Evolutionary conservation across 352 stramenopile species (phyloP).

Genomic region (Globisporangium okanoganense): DNA sequence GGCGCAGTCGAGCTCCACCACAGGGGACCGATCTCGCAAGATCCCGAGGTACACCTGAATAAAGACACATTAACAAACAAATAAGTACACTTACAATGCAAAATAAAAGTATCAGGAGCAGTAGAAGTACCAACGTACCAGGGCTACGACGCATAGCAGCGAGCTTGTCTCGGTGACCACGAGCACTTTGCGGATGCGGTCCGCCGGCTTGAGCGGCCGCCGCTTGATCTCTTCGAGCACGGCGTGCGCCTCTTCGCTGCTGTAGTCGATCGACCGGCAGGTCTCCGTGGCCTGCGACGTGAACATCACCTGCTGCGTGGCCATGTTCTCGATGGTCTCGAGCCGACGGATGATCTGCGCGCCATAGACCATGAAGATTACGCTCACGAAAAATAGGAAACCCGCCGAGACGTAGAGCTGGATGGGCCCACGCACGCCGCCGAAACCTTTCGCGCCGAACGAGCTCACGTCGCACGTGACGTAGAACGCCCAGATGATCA

Average conservation of each 20-base stretch:
- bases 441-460: slow-evolving; percentile 33
- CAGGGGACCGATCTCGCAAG: slow-evolving; percentile 13
- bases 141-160: slow-evolving; percentile 31
- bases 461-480: slow-evolving; percentile 27
- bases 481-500: slow-evolving; percentile 41
- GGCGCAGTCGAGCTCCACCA: slow-evolving; percentile 46
- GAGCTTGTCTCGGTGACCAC: slow-evolving; percentile 39
- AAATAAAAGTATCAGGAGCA: background rate
- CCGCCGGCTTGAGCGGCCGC: slow-evolving; percentile 26
- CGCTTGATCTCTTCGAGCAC: slow-evolving; percentile 13
- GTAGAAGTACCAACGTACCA: slow-evolving; percentile 22
- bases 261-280: slow-evolving; percentile 15
- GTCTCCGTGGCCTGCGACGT: slow-evolving; percentile 1
- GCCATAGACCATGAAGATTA: slow-evolving; percentile 26
- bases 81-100: background rate
- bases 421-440: slow-evolving; percentile 18
- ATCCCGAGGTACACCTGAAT: slow-evolving; percentile 42
- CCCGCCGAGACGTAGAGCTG: slow-evolving; percentile 22
- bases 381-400: slow-evolving; percentile 22
- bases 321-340: slow-evolving; percentile 36
- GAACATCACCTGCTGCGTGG: slow-evolving; percentile 13
- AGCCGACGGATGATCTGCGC: slow-evolving; percentile 36
- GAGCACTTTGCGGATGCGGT: slow-evolving; percentile 48
- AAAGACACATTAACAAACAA: background rate
- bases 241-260: slow-evolving; percentile 6